These are phyloP conservation scores for Saccharomycopsis sp. DNA, from an alignment of 805 yeast genomes.

Conservation along the genomic window DNA sequence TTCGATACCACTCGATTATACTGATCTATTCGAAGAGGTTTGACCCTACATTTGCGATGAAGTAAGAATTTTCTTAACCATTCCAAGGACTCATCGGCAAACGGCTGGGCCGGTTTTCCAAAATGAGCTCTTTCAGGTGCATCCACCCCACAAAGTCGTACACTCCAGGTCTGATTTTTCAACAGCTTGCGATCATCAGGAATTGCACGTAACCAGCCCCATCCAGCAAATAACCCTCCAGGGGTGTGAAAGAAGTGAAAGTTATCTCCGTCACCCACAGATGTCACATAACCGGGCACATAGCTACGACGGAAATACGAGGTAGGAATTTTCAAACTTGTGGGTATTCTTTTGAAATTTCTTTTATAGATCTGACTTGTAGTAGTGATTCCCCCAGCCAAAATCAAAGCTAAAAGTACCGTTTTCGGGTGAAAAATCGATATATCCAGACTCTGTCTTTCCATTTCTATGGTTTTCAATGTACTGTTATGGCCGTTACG, in stretches of 20 bases:
- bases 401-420: conserved; percentile 27
- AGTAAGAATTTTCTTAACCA: conserved; percentile 68
- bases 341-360: conserved; percentile 44
- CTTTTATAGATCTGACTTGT: conserved; percentile 39
- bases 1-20: conserved; percentile 83
- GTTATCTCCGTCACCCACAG: conserved; percentile 95
- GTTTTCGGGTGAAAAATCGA: conserved; percentile 23
- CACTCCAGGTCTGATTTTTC: conserved; percentile 64
- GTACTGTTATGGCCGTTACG: background rate
- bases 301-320: conserved; percentile 37
- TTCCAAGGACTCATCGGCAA: conserved; percentile 69
- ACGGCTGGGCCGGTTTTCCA: conserved; percentile 90
- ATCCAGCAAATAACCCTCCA: conserved; percentile 80
- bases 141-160: conserved; percentile 87
- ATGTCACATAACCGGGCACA: conserved; percentile 67
- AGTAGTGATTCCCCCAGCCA: conserved; percentile 37
- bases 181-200: conserved; percentile 24
- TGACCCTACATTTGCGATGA: conserved; percentile 63
- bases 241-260: conserved; percentile 91
- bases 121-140: conserved; percentile 96
- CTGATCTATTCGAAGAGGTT: conserved; percentile 80
- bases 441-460: conserved; percentile 5
- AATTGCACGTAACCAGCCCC: conserved; percentile 80
- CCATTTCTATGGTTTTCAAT: background rate
- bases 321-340: conserved; percentile 45